phyloP scores from a whole-genome alignment of 1,139 yeast genomes.

The Hansenula lynferdii region DNA sequence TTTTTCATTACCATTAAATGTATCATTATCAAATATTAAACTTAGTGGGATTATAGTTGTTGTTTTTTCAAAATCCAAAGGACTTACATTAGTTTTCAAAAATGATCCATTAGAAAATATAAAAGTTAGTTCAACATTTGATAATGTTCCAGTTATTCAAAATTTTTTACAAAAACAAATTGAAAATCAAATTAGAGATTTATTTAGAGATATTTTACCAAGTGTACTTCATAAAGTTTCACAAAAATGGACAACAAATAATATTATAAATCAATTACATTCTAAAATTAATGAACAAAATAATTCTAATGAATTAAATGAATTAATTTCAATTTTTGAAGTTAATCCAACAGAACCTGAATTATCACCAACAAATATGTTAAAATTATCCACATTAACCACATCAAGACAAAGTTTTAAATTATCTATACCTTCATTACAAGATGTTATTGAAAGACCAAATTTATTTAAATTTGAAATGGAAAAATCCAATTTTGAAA shows the following conservation, averaged over 20 bases:
- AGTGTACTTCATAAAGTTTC: constrained; percentile 74
- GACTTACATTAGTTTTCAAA: constrained; percentile 79
- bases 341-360: constrained; percentile 53
- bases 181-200: constrained; percentile 72
- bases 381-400: constrained; percentile 63
- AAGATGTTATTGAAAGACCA: constrained; percentile 33
- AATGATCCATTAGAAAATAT: constrained; percentile 86
- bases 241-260: constrained; percentile 59
- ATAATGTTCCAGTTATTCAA: constrained; percentile 78
- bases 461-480: constrained; percentile 28
- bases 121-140: constrained; percentile 80
- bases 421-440: constrained; percentile 24
- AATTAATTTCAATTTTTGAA: constrained; percentile 35
- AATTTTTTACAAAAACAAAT: constrained; percentile 76
- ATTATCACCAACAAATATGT: constrained; percentile 65
- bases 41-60: constrained; percentile 80
- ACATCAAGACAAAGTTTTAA: constrained; percentile 73
- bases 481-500: constrained; percentile 7
- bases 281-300: constrained; percentile 29
- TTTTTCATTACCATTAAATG: constrained; percentile 73
- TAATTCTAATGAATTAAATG: constrained; percentile 8
- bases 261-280: constrained; percentile 33
- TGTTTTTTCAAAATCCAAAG: constrained; percentile 77
- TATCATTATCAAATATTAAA: constrained; percentile 67
- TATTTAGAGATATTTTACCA: constrained; percentile 82